A percentile compares a stretch with the other conserved stretches of the same genome.
Evolutionary conservation across 1,284 basidiomycete species (phyloP).

Genomic region (Boletus semigastroideus): DNA sequence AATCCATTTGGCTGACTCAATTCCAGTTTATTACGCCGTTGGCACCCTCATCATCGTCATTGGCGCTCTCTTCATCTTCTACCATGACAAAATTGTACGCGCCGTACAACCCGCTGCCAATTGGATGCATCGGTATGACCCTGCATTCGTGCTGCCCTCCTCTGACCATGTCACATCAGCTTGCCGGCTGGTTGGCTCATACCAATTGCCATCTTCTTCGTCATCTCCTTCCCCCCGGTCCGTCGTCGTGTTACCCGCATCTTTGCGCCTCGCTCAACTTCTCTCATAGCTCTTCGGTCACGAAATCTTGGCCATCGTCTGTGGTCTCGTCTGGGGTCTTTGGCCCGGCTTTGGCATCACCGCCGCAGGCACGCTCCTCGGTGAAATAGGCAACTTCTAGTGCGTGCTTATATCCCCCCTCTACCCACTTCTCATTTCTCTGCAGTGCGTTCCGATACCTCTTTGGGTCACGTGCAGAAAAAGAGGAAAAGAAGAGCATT

Average conservation of each 20-base stretch:
- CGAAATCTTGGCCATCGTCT: conserved; percentile 54
- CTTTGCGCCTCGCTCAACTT: not conserved
- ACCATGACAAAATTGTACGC: conserved; percentile 56
- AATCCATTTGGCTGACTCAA: not conserved
- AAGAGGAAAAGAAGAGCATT: conserved; percentile 55
- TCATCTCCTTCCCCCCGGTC: conserved; percentile 78
- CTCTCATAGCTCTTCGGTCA: conserved; percentile 35
- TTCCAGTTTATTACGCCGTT: conserved; percentile 52
- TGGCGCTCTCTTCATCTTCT: conserved; percentile 61
- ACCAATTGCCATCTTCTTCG: conserved; percentile 76
- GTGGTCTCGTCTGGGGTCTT: conserved; percentile 52
- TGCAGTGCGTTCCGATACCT: conserved; percentile 47
- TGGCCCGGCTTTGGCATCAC: conserved; percentile 51
- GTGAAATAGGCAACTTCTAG: conserved; percentile 54
- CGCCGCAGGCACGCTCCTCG: conserved; percentile 48
- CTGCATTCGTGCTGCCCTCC: not conserved
- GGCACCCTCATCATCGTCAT: conserved; percentile 44
- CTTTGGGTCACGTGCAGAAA: conserved; percentile 48
- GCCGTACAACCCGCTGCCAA: conserved; percentile 64
- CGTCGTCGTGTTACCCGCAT: conserved; percentile 14
- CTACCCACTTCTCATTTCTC: not conserved
- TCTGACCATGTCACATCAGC: conserved; percentile 26
- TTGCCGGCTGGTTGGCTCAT: conserved; percentile 71
- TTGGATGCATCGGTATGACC: conserved; percentile 59
- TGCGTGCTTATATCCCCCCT: conserved; percentile 24